Evolutionary conservation across 75 land plant genomes (phyloP).

Genomic region (Pinus tabuliformis): DNA sequence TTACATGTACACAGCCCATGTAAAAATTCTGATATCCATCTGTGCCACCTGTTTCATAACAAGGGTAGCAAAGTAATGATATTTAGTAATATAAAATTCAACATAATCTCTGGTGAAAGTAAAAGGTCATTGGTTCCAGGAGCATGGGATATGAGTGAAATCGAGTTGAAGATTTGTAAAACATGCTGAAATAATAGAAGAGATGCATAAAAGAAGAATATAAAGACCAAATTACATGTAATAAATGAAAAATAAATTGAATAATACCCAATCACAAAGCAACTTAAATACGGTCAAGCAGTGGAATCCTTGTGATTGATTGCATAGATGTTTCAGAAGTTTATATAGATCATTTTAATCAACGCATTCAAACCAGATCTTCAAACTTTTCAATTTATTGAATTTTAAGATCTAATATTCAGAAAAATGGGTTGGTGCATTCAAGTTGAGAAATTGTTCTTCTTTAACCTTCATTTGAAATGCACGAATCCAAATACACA

Average conservation of each 20-base stretch:
- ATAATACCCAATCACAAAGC: not conserved
- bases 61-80: not conserved
- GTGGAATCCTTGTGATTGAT: not conserved
- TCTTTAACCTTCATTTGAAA: too few species aligned
- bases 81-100: not conserved
- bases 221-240: not conserved
- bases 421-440: too few species aligned
- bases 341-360: not conserved
- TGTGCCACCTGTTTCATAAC: constrained; percentile 46
- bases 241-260: not conserved
- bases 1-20: constrained; percentile 76
- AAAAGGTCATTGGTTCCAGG: not conserved
- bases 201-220: not conserved
- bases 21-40: constrained; percentile 47
- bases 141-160: not conserved
- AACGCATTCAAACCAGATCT: not conserved
- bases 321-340: not conserved
- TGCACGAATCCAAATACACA: too few species aligned
- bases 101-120: not conserved
- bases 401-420: too few species aligned
- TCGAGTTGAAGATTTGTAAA: not conserved
- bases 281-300: not conserved
- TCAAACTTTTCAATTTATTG: not conserved
- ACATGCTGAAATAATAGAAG: not conserved
- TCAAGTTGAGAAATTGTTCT: too few species aligned